Percentiles rank a stretch among this genome's conserved stretches.
Evolutionary conservation across 2,329 filamentous ascomycete species (phyloP).

Genomic region (Trichoderma simmonsii): DNA sequence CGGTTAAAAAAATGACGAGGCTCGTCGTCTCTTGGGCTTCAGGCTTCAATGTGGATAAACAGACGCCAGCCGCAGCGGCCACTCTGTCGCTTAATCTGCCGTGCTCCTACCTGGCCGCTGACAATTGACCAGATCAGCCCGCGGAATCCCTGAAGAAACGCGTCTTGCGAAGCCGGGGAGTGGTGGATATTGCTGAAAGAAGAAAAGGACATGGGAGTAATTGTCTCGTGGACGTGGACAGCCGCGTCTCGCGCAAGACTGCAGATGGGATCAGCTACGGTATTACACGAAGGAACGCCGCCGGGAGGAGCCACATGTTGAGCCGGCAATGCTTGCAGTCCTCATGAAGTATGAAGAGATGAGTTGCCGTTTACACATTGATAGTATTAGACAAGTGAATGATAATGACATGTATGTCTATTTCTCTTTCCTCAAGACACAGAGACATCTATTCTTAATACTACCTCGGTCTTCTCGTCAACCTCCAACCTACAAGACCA

Average conservation of each 20-base stretch:
- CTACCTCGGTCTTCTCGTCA: not conserved
- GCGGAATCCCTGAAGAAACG: not conserved
- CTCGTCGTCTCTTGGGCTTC: not conserved
- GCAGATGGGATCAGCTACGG: constrained; percentile 8
- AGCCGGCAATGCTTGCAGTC: not conserved
- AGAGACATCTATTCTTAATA: not conserved
- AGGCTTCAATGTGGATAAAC: constrained; percentile 3
- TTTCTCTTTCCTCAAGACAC: not conserved
- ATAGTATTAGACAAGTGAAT: not conserved
- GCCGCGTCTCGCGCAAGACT: constrained; percentile 17
- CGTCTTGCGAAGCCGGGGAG: not conserved
- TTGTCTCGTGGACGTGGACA: constrained; percentile 5
- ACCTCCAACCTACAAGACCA: not conserved
- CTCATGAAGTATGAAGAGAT: too few relatives aligned
- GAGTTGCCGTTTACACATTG: not conserved
- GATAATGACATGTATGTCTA: not conserved
- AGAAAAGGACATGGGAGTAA: constrained; percentile 1
- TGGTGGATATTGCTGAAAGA: constrained; percentile 8
- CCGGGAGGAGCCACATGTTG: not conserved
- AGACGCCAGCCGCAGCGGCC: constrained; percentile 13
- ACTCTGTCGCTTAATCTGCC: constrained; percentile 17
- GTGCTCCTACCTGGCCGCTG: constrained; percentile 2
- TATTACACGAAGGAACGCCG: not conserved
- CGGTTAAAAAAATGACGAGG: constrained; percentile 7
- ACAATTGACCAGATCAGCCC: not conserved